Evolutionary conservation across 495 filamentous ascomycete species (phyloP).

Genomic region (Aspergillus nidulans): DNA sequence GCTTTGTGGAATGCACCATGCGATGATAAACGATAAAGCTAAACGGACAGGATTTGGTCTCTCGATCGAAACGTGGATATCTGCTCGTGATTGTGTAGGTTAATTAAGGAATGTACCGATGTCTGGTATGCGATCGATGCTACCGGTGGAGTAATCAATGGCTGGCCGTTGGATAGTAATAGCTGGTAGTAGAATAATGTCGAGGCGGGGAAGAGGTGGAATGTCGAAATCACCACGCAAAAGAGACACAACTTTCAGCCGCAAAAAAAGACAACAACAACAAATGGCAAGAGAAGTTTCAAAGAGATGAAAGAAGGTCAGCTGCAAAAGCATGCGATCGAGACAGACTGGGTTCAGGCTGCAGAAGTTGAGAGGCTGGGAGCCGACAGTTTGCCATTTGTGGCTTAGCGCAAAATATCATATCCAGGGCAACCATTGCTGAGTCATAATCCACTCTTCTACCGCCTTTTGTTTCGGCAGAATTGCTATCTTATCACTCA

Average conservation of each 20-base stretch:
- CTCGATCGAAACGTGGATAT: background rate
- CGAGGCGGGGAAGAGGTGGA: conserved; percentile 1
- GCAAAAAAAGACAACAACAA: conserved; percentile 10
- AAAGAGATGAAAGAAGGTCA: conserved; percentile 5
- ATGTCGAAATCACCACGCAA: conserved; percentile 1
- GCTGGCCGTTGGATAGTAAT: background rate
- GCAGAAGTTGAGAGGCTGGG: conserved; percentile 20
- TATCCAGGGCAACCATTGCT: conserved; percentile 42
- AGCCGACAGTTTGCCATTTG: conserved; percentile 37
- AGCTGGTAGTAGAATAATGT: background rate
- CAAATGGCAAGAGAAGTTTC: conserved; percentile 3
- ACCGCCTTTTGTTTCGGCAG: conserved; percentile 23
- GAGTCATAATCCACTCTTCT: conserved; percentile 16
- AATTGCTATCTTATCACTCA: conserved; percentile 15
- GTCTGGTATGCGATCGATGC: conserved; percentile 9
- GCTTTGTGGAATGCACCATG: conserved; percentile 48
- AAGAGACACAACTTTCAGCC: background rate
- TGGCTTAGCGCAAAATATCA: conserved; percentile 37
- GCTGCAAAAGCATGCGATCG: conserved; percentile 9
- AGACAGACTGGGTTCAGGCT: conserved; percentile 1
- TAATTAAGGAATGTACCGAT: conserved; percentile 6
- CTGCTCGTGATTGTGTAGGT: background rate
- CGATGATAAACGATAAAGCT: conserved; percentile 19
- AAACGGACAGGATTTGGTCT: conserved; percentile 1
- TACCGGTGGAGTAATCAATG: conserved; percentile 11